phyloP scores from a whole-genome alignment of 129 eudicot genomes.

The Chrysanthemum lavandulifolium region DNA sequence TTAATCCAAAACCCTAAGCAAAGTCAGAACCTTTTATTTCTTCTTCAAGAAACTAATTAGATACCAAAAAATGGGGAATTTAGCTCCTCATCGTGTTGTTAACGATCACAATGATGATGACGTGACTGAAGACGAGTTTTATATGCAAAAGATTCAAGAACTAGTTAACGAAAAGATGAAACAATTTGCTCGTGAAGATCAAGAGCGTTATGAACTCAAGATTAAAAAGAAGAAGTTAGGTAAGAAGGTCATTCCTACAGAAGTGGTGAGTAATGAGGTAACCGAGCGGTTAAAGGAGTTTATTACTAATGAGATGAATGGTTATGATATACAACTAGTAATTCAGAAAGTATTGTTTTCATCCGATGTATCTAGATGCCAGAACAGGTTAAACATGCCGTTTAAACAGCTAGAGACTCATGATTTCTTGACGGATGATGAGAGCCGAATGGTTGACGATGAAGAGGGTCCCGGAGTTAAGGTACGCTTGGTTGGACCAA shows the following conservation, averaged over 20 bases:
- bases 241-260: background rate
- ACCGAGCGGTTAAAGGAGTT: constrained; percentile 1
- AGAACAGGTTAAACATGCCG: constrained; percentile 1
- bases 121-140: background rate
- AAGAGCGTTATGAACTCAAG: background rate
- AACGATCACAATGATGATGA: background rate
- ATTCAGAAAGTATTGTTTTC: background rate
- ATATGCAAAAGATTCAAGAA: background rate
- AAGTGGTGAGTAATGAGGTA: background rate
- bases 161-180: background rate
- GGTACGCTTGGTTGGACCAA: constrained; percentile 4
- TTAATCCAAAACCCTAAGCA: no score
- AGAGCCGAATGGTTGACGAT: background rate
- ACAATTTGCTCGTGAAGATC: background rate
- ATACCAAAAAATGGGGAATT: no score
- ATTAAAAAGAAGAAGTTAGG: background rate
- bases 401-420: background rate
- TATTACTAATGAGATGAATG: background rate
- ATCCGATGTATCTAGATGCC: background rate
- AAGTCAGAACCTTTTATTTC: no score
- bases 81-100: no score
- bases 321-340: background rate
- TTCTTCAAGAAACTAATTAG: no score
- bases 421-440: background rate
- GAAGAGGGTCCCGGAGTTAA: background rate